Percentiles rank a stretch among this genome's conserved stretches.
phyloP scores from a whole-genome alignment of 805 yeast species.

The Saturnispora bothae region DNA sequence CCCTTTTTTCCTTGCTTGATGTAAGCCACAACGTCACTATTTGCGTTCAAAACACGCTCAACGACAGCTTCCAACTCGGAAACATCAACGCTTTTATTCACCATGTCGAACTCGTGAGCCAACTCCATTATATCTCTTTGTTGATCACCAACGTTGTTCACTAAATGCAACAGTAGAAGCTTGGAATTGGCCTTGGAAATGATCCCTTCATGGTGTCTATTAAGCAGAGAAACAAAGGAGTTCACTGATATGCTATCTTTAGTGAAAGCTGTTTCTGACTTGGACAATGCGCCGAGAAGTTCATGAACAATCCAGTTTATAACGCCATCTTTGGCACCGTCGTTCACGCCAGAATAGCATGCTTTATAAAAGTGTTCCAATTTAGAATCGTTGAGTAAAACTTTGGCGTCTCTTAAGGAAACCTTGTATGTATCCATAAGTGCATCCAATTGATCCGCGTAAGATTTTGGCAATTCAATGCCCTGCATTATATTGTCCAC shows the following conservation, averaged over 20 bases:
- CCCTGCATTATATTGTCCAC: slow-evolving; percentile 34
- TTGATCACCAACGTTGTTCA: slow-evolving; percentile 37
- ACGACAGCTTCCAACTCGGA: slow-evolving; percentile 23
- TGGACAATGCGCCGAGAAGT: slow-evolving; percentile 57
- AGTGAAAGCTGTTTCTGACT: slow-evolving; percentile 31
- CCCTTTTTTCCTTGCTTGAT: slow-evolving; percentile 46
- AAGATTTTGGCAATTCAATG: slow-evolving; percentile 42
- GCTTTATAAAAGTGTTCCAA: slow-evolving; percentile 44
- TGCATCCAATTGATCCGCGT: slow-evolving; percentile 44
- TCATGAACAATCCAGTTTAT: slow-evolving; percentile 69
- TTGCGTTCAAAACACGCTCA: slow-evolving; percentile 27
- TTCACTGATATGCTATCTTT: slow-evolving; percentile 28
- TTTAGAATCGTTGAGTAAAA: slow-evolving; percentile 41
- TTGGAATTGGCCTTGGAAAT: slow-evolving; percentile 56
- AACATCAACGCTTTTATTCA: slow-evolving; percentile 29
- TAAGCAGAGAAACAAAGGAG: slow-evolving; percentile 45
- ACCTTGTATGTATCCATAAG: slow-evolving; percentile 47
- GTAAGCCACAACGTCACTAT: slow-evolving; percentile 46
- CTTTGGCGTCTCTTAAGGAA: slow-evolving; percentile 64
- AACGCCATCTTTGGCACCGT: slow-evolving; percentile 6
- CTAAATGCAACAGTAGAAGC: slow-evolving; percentile 48
- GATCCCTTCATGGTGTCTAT: slow-evolving; percentile 32
- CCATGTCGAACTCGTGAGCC: slow-evolving; percentile 44
- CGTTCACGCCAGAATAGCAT: slow-evolving; percentile 27
- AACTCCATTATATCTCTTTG: slow-evolving; percentile 29